These are phyloP conservation scores for Blastocystis sp. DNA, from an alignment of 352 stramenopile genomes.

Conservation along the genomic window DNA sequence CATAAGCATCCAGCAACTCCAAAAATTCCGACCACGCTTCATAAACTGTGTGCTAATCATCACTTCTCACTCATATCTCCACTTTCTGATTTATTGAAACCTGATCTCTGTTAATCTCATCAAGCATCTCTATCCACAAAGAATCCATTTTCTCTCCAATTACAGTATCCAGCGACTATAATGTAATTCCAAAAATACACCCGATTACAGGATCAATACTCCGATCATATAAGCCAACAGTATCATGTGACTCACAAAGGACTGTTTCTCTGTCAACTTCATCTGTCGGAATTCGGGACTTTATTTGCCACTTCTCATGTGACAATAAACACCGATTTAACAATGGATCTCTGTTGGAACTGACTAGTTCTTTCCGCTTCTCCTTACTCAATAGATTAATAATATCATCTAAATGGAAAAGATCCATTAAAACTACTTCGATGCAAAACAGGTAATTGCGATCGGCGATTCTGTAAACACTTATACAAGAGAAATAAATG, in stretches of 20 bases:
- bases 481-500: constrained; percentile 43
- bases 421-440: background rate
- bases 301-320: constrained; percentile 53
- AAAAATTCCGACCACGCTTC: constrained; percentile 1
- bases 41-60: constrained; percentile 5
- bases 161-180: background rate
- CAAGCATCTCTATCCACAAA: background rate
- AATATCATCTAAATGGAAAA: background rate
- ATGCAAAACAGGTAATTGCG: background rate
- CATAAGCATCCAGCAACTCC: background rate
- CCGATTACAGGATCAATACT: background rate
- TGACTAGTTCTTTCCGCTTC: background rate
- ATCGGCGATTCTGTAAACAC: background rate
- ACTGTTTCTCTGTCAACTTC: background rate
- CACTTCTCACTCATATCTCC: background rate
- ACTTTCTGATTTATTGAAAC: constrained; percentile 8
- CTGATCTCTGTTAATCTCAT: background rate
- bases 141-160: background rate
- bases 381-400: background rate
- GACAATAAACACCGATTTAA: background rate
- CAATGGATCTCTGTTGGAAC: background rate
- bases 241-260: background rate
- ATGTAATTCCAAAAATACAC: background rate
- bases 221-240: background rate
- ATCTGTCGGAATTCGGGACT: background rate